These are phyloP conservation scores for Lactuca saligna DNA, from an alignment of 129 eudicot species.

Conservation along the genomic window DNA sequence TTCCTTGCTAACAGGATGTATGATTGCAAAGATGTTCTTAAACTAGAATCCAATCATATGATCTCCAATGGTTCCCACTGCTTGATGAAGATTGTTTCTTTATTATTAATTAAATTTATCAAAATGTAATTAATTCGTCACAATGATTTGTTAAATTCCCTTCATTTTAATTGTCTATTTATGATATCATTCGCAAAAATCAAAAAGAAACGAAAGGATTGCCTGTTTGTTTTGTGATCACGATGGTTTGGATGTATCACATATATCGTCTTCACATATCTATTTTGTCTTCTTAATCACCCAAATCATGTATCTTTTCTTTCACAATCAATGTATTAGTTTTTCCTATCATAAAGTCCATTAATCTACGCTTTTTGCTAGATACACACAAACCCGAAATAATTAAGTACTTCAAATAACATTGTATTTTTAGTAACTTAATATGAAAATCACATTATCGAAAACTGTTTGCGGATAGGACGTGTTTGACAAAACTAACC, in stretches of 20 bases:
- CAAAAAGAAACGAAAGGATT: background rate
- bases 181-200: constrained; percentile 1
- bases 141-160: constrained; percentile 22
- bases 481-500: too few species aligned
- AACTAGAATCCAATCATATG: constrained; percentile 18
- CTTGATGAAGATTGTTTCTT: constrained; percentile 22
- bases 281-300: background rate
- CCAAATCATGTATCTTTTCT: background rate
- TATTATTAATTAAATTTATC: constrained; percentile 10
- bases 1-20: constrained; percentile 23
- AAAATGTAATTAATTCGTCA: constrained; percentile 31
- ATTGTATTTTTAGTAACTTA: background rate
- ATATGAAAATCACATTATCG: too few species aligned
- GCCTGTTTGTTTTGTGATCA: background rate
- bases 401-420: background rate
- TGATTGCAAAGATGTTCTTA: constrained; percentile 2
- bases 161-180: constrained; percentile 12
- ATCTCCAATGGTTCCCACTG: constrained; percentile 20
- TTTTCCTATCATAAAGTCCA: too few species aligned
- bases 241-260: background rate
- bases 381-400: background rate
- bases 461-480: too few species aligned
- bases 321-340: background rate
- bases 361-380: too few species aligned
- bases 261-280: background rate